Base-by-base conservation (phyloP, 2,329 filamentous ascomycete genomes). In the Pseudopithomyces chartarum region DNA sequence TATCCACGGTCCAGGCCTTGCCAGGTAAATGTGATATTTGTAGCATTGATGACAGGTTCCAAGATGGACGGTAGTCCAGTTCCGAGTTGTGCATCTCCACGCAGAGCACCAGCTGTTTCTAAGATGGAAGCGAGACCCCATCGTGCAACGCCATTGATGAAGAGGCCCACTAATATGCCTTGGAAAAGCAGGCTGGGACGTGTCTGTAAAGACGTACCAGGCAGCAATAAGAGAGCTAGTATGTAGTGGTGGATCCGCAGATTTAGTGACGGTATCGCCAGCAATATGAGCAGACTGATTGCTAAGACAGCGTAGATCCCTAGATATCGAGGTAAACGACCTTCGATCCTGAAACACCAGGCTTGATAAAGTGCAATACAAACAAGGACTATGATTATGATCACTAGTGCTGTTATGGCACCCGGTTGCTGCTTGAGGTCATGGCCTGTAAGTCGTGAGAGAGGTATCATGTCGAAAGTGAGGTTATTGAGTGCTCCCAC, bases 221-320 rank as follows among this genome's bases (percentile, higher is more conserved):
- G 93, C 2, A 98, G 84, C 0, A 99, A 83, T 0, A 98, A 81
- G n/a, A 98, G 83, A 1, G 88, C 92, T 4, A 98, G 81, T 60
- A 98, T 90, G 71, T 98, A 98, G 83, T 97, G 79, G 95, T 88
- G 76, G 56, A 99, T 92, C 19, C 94, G 87, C 93, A 98, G 0
- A 95, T 83, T 2, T 91, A 95, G 17, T 93, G 80, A 0, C 94
- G 82, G 20, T 95, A 81, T 96, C 0, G 92, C 67, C 13, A 67
- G 57, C 10, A 93, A 92, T 15, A 98, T 84, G 1, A 97, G 83
- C 0, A 97, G 81, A n/a, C 97, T 83, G 2, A 88, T 89, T 6
- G 97, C 79, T 54, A 97, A 84, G 2, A 89, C 78, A n/a, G 81
- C 83, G 73, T 97, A 97, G 12, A 97, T 81, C 63, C 85, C 86